Conservation (phyloP, 345 rosid genomes). For the Gossypium stocksii region DNA sequence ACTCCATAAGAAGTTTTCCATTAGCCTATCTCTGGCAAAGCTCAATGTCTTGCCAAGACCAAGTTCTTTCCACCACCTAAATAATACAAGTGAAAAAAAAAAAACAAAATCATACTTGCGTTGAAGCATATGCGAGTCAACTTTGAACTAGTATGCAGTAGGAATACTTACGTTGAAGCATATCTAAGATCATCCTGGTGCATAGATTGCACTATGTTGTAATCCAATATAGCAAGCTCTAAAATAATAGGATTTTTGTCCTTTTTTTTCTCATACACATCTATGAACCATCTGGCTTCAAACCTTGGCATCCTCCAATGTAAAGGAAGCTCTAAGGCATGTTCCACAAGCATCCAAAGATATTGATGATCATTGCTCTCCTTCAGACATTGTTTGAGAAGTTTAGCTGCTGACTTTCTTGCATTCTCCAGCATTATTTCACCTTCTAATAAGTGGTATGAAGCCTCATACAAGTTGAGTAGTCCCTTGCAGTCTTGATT, state of each 20-base stretch:
- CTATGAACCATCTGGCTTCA: conserved; percentile 50
- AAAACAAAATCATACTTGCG: neutral
- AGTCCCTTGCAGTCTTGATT: conserved; percentile 22
- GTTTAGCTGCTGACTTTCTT: conserved; percentile 15
- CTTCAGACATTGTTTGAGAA: conserved; percentile 21
- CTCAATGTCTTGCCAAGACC: conserved; percentile 24
- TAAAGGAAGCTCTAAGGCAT: conserved; percentile 35
- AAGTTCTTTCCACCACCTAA: conserved; percentile 40
- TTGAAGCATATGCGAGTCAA: neutral
- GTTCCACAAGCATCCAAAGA: conserved; percentile 21
- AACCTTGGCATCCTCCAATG: conserved; percentile 42
- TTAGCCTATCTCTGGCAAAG: conserved; percentile 38
- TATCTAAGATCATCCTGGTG: conserved; percentile 42
- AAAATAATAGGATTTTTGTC: conserved; percentile 27
- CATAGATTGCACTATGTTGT: conserved; percentile 33
- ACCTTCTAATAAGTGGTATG: conserved; percentile 19
- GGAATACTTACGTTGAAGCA: conserved; percentile 24
- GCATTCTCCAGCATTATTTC: conserved; percentile 30
- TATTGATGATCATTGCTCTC: neutral
- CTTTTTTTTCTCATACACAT: conserved; percentile 21
- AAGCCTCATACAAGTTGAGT: conserved; percentile 37
- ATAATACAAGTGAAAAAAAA: too few species aligned
- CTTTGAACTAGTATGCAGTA: neutral
- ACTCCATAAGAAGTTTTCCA: conserved; percentile 35
- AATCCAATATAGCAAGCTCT: conserved; percentile 43